These are phyloP conservation scores for Schrenkiella parvula DNA, from an alignment of 345 rosid genomes.

Conservation along the genomic window DNA sequence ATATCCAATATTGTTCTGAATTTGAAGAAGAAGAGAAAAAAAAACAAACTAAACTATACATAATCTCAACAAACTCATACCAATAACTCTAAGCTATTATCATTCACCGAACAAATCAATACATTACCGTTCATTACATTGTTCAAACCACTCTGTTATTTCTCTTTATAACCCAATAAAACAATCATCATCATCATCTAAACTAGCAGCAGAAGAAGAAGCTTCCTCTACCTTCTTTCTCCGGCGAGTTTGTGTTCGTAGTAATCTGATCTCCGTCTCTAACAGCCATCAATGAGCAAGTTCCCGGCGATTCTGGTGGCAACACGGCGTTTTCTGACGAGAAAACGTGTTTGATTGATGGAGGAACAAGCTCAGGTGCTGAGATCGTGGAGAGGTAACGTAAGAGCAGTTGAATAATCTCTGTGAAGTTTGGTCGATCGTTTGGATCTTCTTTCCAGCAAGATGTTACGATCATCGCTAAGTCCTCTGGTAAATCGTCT, in stretches of 20 bases:
- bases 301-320: conserved; percentile 91
- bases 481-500: conserved; percentile 68
- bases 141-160: background rate
- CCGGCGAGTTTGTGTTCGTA: conserved; percentile 1
- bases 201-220: conserved; percentile 50
- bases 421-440: conserved; percentile 71
- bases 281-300: conserved; percentile 68
- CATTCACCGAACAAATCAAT: background rate
- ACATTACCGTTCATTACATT: background rate
- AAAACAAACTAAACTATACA: background rate
- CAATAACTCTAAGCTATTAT: conserved; percentile 4
- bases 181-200: background rate
- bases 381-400: conserved; percentile 57
- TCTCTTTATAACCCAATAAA: background rate
- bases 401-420: conserved; percentile 77
- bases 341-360: conserved; percentile 41
- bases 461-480: conserved; percentile 74
- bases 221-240: conserved; percentile 51
- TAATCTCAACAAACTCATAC: background rate
- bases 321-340: conserved; percentile 50
- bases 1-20: background rate
- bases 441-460: conserved; percentile 98
- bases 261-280: conserved; percentile 41
- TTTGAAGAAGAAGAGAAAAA: background rate
- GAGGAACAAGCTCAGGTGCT: conserved; percentile 52